Evolutionary conservation across 768 basidiomycete genomes (phyloP), one percentile per base, ranked within the genome.

Genomic region (Mycena chlorophos): DNA sequence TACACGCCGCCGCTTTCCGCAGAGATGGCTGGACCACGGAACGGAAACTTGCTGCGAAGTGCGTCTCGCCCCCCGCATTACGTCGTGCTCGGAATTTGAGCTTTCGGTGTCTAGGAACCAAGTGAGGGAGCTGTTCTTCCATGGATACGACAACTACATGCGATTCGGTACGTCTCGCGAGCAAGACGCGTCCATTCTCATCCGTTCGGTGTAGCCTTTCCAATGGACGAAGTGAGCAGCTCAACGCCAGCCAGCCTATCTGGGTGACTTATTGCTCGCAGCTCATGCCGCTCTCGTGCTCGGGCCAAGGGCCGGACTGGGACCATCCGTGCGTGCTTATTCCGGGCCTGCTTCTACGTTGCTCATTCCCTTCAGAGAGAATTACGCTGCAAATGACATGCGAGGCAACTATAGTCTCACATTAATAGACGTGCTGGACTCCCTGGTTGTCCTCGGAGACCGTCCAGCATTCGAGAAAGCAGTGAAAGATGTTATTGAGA

Each of bases 131-230:
- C 73, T 96, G 4, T 97, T 91, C 88, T 87, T 91, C 66, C 94
- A 96, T 75, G 94, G 94, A 0, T 97, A 87, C 65, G 71, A 91
- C 64, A 85, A 83, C 63, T 97, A 97, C 69, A 95, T 96, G 94
- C 78, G 73, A 45, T 82, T 81, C 67, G 94, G 91, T 91, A 60
- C 63, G 73, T 68, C 23, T 16, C 20, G 64, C 13, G 17, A 34
- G 26, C 25, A 29, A 37, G 23, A 47, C 31, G 37, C 3, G 22
- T 42, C 48, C 27, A 6, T 16, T 42, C 48, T 25, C 22, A 49
- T 39, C 25, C 53, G 27, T 40, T 55, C 53, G n/a, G 55, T 50
- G 57, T 47, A 90, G 90, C 89, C n/a, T 93, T 91, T 64, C 91
- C 91, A 19, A 69, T 88, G 65, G 91, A 93, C 62, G 91, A 93